These are phyloP conservation scores for Aquilaria sinensis DNA, from an alignment of 345 rosid genomes.

Conservation along the genomic window DNA sequence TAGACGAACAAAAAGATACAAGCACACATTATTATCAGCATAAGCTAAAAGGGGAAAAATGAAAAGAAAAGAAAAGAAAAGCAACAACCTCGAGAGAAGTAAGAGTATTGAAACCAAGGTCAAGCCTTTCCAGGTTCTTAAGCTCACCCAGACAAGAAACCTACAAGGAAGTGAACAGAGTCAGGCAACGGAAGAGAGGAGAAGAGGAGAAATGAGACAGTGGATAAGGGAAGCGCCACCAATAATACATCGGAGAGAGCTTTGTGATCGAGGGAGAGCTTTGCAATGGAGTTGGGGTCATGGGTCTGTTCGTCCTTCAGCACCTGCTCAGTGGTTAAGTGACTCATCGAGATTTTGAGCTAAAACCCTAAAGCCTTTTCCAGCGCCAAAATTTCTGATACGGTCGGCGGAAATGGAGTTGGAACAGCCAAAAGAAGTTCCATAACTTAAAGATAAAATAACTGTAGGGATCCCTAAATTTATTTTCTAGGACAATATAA, in stretches of 20 bases:
- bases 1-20: not conserved
- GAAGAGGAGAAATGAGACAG: not conserved
- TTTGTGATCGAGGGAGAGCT: slow-evolving; percentile 58
- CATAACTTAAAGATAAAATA: no score
- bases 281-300: slow-evolving; percentile 44
- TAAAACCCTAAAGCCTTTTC: slow-evolving; percentile 19
- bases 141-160: slow-evolving; percentile 69
- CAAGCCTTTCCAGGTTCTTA: slow-evolving; percentile 72
- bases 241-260: slow-evolving; percentile 64
- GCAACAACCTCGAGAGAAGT: slow-evolving; percentile 58
- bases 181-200: not conserved
- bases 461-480: no score
- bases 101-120: slow-evolving; percentile 71
- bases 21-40: not conserved
- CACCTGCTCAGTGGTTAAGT: slow-evolving; percentile 51
- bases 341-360: slow-evolving; percentile 22
- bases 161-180: slow-evolving; percentile 21
- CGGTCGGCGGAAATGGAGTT: no score
- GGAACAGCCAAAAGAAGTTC: no score
- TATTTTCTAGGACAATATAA: no score
- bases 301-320: slow-evolving; percentile 46
- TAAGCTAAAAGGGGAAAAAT: no score
- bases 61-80: not conserved
- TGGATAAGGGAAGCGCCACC: not conserved
- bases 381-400: not conserved